Evolutionary conservation across 2,329 filamentous ascomycete genomes (phyloP).

Genomic region (Mollisia scopiformis): DNA sequence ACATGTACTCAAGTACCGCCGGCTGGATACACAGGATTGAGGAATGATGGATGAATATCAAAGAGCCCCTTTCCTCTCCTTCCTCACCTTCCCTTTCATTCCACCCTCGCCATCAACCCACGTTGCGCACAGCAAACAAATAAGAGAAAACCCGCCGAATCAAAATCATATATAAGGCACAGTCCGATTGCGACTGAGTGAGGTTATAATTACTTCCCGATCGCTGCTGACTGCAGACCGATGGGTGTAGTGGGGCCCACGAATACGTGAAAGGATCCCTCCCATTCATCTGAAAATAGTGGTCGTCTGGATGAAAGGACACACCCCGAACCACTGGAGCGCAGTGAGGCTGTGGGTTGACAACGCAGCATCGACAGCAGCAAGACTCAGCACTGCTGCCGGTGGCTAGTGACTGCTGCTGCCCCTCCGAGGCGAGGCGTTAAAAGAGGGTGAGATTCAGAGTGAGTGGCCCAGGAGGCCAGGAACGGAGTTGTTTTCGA

Average conservation of each 20-base stretch:
- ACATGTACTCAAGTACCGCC: neutral
- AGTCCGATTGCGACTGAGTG: too few species aligned
- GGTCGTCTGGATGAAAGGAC: conserved; percentile 3
- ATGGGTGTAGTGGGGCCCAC: conserved; percentile 1
- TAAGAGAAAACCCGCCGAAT: neutral
- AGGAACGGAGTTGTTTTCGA: neutral
- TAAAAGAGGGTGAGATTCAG: too few species aligned
- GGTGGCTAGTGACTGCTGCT: neutral
- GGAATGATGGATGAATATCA: neutral
- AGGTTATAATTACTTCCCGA: conserved; percentile 6
- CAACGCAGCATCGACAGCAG: conserved; percentile 11
- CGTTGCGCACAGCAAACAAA: too few species aligned
- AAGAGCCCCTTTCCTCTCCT: neutral
- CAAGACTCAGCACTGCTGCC: neutral
- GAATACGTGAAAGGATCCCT: conserved; percentile 1
- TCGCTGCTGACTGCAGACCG: conserved; percentile 9
- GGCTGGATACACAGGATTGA: too few species aligned
- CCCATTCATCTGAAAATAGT: conserved; percentile 14
- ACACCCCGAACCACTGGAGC: neutral
- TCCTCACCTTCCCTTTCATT: too few species aligned
- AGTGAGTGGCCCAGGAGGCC: neutral
- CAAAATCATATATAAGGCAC: neutral
- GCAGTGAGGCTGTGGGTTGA: conserved; percentile 18
- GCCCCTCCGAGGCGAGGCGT: neutral
- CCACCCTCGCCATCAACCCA: too few species aligned